A percentile compares a stretch with the other conserved stretches of the same genome.
These are phyloP conservation scores for Xanthoconium purpureum DNA, from an alignment of 768 basidiomycete species.

Conservation along the genomic window DNA sequence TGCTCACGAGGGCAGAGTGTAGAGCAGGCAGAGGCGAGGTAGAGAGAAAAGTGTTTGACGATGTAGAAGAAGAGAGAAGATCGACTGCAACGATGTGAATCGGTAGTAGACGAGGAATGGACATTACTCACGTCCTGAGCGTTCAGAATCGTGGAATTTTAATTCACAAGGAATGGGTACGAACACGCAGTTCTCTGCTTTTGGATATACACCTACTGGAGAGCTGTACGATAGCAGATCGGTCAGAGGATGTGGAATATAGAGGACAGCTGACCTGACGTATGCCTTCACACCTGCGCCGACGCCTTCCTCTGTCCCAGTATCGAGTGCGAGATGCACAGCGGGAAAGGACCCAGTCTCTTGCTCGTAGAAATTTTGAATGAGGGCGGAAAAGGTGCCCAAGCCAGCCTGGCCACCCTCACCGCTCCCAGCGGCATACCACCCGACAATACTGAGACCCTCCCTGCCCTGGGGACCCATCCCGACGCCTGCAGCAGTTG, in stretches of 20 bases:
- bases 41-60: constrained; percentile 35
- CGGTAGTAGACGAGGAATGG: not conserved
- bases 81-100: constrained; percentile 55
- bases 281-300: constrained; percentile 82
- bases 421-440: constrained; percentile 79
- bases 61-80: constrained; percentile 53
- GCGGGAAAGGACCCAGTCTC: constrained; percentile 87
- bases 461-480: constrained; percentile 36
- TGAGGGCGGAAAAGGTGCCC: constrained; percentile 93
- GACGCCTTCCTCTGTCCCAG: constrained; percentile 62
- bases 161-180: constrained; percentile 87
- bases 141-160: constrained; percentile 78
- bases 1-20: constrained; percentile 53
- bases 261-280: constrained; percentile 56
- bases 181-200: constrained; percentile 94
- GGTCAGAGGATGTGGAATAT: constrained; percentile 7
- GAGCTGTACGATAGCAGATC: constrained; percentile 46
- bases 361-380: constrained; percentile 96
- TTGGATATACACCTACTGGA: constrained; percentile 83
- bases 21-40: constrained; percentile 58
- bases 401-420: constrained; percentile 42
- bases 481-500: constrained; percentile 16
- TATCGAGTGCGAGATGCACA: constrained; percentile 88
- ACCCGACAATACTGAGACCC: constrained; percentile 90
- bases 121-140: constrained; percentile 69